These are phyloP conservation scores for Speleostelium caveatum DNA, from an alignment of 78 protist species.

Conservation along the genomic window DNA sequence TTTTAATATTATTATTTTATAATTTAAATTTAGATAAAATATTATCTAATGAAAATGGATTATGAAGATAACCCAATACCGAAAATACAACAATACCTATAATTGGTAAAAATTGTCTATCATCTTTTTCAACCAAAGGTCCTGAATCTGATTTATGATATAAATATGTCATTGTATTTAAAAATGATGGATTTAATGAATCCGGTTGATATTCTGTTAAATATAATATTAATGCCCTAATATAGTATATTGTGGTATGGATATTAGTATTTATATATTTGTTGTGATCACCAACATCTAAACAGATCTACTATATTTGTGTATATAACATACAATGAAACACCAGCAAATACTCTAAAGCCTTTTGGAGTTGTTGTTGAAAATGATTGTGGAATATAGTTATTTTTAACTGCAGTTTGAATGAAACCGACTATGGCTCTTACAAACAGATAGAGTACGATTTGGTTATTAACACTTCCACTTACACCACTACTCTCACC, in stretches of 20 bases:
- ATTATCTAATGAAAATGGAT: conserved; percentile 20
- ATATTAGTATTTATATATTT: not conserved
- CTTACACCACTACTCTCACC: conserved; percentile 60
- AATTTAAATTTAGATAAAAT: conserved; percentile 44
- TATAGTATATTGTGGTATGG: not conserved
- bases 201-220: conserved; percentile 86
- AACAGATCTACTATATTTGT: no score
- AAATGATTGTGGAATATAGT: conserved; percentile 36
- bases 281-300: not conserved
- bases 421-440: conserved; percentile 66
- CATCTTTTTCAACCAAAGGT: conserved; percentile 44
- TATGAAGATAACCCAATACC: conserved; percentile 17
- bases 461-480: conserved; percentile 84
- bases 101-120: conserved; percentile 53
- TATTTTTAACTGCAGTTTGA: conserved; percentile 47
- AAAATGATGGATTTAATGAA: conserved; percentile 52
- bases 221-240: conserved; percentile 81
- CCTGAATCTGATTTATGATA: conserved; percentile 83
- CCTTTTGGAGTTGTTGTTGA: conserved; percentile 79
- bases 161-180: conserved; percentile 74
- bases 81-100: conserved; percentile 31
- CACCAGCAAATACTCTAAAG: conserved; percentile 82
- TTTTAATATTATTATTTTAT: no score
- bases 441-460: conserved; percentile 76
- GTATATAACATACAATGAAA: conserved; percentile 68